Conservation (phyloP, 805 yeast species). For the Geotrichum ghanense region DNA sequence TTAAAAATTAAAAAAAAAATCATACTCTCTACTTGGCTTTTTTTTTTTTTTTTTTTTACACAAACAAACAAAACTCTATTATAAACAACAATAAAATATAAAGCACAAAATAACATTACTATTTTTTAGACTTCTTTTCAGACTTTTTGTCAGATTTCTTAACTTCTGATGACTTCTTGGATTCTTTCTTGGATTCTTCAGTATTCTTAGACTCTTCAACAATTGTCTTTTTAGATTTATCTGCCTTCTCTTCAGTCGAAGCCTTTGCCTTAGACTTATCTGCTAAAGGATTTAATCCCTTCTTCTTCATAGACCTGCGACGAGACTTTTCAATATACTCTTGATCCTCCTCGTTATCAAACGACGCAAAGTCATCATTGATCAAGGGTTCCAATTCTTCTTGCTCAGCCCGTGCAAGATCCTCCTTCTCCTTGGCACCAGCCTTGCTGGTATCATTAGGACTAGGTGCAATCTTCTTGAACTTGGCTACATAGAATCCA, state of each 20-base stretch:
- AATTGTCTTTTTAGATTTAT: neutral
- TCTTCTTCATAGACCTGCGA: slow-evolving; percentile 22
- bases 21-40: too few species aligned
- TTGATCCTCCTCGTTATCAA: slow-evolving; percentile 67
- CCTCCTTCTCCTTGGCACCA: slow-evolving; percentile 80
- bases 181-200: neutral
- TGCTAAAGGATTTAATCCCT: slow-evolving; percentile 23
- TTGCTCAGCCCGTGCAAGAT: slow-evolving; percentile 55
- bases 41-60: too few species aligned
- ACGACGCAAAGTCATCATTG: slow-evolving; percentile 74
- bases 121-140: too few species aligned
- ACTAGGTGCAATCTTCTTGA: slow-evolving; percentile 80
- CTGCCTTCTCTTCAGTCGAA: neutral
- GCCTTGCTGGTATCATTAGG: slow-evolving; percentile 78
- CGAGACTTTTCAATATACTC: slow-evolving; percentile 52
- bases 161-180: too few species aligned
- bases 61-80: too few species aligned
- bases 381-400: slow-evolving; percentile 60
- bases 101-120: too few species aligned
- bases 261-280: slow-evolving; percentile 3
- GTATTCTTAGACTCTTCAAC: neutral
- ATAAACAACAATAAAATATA: too few species aligned
- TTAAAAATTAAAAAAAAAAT: too few species aligned
- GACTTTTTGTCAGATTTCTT: too few species aligned
- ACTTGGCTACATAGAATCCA: slow-evolving; percentile 96